phyloP scores from a whole-genome alignment of 2,329 filamentous ascomycete species.

The Pseudocercospora eumusae region DNA sequence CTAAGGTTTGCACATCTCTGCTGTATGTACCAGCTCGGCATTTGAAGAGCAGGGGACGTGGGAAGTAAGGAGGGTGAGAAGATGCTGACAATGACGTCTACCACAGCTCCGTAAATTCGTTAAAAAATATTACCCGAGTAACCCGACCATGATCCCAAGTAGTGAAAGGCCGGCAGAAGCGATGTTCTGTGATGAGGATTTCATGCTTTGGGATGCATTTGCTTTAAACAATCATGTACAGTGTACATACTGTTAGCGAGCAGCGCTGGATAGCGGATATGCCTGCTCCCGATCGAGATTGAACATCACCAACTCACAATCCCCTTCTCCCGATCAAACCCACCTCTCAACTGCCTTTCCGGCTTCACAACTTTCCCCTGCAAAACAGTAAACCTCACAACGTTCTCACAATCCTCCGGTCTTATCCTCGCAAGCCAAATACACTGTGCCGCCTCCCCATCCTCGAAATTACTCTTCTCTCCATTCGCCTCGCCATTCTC shows the following conservation, averaged over 20 bases:
- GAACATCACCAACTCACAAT: conserved; percentile 76
- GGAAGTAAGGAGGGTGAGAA: conserved; percentile 1
- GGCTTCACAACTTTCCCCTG: conserved; percentile 95
- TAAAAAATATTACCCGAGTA: not conserved
- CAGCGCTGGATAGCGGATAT: not conserved
- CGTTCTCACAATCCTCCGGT: conserved; percentile 90
- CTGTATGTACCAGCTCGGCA: no score
- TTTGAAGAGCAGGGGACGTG: not conserved
- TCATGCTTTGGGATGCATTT: no score
- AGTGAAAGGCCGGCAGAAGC: not conserved
- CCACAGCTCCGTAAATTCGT: not conserved
- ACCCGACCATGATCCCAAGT: not conserved
- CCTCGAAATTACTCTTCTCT: conserved; percentile 44
- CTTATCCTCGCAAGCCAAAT: conserved; percentile 86
- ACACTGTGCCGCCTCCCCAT: conserved; percentile 70
- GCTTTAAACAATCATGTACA: not conserved
- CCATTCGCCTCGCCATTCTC: conserved; percentile 38
- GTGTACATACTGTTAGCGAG: not conserved
- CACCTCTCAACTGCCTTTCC: conserved; percentile 78
- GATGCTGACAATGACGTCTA: not conserved
- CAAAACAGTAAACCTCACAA: conserved; percentile 83
- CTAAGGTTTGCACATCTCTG: no score
- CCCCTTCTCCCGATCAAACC: conserved; percentile 81
- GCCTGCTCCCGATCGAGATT: no score
- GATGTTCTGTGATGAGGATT: no score